Conservation (phyloP, 177 flowering plant genomes). For the Vitis hybrid region DNA sequence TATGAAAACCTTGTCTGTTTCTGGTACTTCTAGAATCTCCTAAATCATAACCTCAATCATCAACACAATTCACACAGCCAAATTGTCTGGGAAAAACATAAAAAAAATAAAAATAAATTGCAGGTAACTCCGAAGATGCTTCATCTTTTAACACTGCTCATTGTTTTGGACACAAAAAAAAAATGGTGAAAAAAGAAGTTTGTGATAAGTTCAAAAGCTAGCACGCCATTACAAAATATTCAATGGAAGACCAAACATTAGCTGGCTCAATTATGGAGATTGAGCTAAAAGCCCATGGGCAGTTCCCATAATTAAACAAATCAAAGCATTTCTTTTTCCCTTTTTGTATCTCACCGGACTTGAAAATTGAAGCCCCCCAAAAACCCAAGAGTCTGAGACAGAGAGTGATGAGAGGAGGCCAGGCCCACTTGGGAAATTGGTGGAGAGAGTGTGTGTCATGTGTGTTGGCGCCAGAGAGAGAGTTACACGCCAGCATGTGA, state of each 20-base stretch:
- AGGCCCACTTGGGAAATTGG: constrained; percentile 9
- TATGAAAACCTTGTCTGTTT: constrained; percentile 21
- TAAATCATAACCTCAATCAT: constrained; percentile 15
- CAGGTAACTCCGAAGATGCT: background rate
- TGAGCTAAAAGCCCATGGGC: background rate
- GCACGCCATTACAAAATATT: background rate
- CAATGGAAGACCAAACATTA: background rate
- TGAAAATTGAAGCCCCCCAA: background rate
- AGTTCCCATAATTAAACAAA: constrained; percentile 5
- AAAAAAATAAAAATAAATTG: background rate
- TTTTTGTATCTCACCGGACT: background rate
- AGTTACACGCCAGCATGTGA: background rate
- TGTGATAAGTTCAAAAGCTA: background rate
- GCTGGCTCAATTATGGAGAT: background rate
- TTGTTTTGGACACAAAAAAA: background rate
- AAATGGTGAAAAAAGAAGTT: background rate
- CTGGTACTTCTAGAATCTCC: constrained; percentile 14
- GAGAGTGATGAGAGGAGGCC: constrained; percentile 4
- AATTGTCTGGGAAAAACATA: background rate
- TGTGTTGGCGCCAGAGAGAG: constrained; percentile 2
- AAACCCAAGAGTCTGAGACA: background rate
- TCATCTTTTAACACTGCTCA: background rate
- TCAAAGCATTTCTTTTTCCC: background rate
- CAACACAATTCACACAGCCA: constrained; percentile 2
- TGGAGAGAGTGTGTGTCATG: too few relatives aligned